phyloP scores from a whole-genome alignment of 306 rosid genomes.

The Fragaria nilgerrensis region DNA sequence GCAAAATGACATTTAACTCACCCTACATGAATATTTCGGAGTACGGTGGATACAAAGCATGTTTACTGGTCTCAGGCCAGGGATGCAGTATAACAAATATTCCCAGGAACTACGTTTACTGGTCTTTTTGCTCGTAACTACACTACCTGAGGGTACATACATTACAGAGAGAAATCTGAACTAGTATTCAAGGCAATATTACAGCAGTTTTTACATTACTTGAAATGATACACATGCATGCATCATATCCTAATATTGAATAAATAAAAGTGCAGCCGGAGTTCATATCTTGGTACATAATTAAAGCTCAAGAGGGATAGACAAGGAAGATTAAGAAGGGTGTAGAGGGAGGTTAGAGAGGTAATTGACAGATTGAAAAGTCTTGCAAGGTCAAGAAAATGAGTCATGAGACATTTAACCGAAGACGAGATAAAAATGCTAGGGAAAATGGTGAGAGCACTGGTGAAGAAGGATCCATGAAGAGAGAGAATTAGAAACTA shows the following conservation, averaged over 20 bases:
- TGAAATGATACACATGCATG: background rate
- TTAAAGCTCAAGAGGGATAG: constrained; percentile 83
- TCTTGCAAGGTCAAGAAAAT: constrained; percentile 92
- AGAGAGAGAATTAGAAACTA: background rate
- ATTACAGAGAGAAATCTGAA: background rate
- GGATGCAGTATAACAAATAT: background rate
- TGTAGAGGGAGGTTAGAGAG: accelerated
- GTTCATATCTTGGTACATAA: background rate
- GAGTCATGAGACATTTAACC: background rate
- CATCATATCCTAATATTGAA: background rate
- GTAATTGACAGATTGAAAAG: constrained; percentile 4
- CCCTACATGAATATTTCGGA: background rate
- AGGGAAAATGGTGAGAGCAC: too few relatives aligned
- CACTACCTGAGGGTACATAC: background rate
- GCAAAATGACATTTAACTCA: background rate
- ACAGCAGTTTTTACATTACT: background rate
- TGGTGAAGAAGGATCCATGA: background rate
- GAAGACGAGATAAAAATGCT: background rate
- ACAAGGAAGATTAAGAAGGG: background rate
- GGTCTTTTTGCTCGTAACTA: background rate
- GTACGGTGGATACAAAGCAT: background rate
- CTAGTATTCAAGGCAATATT: background rate
- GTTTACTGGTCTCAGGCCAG: background rate
- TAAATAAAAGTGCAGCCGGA: background rate
- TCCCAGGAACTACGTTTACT: background rate